These are phyloP conservation scores for Gynochthodes officinalis DNA, from an alignment of 257 asterid genomes.

Conservation along the genomic window DNA sequence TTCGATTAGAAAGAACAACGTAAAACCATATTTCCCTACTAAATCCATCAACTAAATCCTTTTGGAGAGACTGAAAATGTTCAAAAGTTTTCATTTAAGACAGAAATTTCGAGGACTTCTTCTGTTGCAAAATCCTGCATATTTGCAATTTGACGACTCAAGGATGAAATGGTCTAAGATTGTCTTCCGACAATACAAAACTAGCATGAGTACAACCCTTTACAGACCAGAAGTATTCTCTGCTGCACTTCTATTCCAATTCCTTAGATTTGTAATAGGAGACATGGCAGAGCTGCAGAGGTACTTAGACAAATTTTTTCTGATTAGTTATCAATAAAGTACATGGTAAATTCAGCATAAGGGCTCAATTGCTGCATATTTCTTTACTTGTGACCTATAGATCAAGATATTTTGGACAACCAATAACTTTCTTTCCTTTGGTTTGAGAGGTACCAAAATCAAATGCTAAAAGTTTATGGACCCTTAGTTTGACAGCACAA, in stretches of 20 bases:
- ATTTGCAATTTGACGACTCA: background rate
- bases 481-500: background rate
- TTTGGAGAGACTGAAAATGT: background rate
- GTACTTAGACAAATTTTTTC: background rate
- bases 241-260: background rate
- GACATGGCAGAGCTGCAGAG: background rate
- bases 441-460: no score
- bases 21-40: no score
- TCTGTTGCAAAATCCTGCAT: background rate
- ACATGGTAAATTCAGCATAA: no score
- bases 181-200: background rate
- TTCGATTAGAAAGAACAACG: background rate
- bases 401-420: no score
- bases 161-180: background rate
- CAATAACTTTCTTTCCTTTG: no score
- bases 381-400: no score
- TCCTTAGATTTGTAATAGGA: background rate
- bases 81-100: background rate
- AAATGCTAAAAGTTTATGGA: no score
- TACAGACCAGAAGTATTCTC: background rate
- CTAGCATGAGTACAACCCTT: background rate
- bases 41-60: background rate
- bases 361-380: no score
- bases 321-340: no score
- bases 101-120: background rate